Evolutionary conservation across 345 rosid species (phyloP).

Genomic region (Euphorbia pulcherrima): DNA sequence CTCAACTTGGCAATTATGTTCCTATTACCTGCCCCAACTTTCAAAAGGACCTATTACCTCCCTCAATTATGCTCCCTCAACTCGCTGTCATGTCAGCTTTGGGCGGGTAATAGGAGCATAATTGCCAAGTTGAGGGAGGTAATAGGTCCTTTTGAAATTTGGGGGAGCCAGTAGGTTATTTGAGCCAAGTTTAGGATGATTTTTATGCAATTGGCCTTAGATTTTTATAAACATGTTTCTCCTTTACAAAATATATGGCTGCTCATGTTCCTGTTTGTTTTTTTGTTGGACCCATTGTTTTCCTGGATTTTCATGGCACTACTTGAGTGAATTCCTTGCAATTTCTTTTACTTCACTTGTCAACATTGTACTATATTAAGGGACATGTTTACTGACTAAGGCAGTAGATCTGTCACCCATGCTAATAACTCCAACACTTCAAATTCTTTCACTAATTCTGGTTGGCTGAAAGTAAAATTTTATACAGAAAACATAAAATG

Average conservation of each 20-base stretch:
- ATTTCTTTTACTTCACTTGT: not conserved
- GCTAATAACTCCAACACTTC: not conserved
- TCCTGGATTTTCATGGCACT: not conserved
- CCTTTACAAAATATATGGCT: constrained; percentile 4
- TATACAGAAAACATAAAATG: not conserved
- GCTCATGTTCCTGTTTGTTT: not conserved
- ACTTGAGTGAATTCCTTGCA: not conserved
- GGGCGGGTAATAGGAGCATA: no score
- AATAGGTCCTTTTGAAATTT: no score
- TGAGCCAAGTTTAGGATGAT: no score
- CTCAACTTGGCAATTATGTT: no score
- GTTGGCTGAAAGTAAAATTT: constrained; percentile 1
- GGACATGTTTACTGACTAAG: not conserved
- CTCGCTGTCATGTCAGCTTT: no score
- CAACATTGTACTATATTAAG: not conserved
- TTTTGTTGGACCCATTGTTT: constrained; percentile 4
- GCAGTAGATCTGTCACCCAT: not conserved
- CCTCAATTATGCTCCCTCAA: no score
- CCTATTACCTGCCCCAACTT: no score
- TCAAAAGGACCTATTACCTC: no score
- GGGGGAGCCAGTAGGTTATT: no score
- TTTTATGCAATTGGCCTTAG: no score
- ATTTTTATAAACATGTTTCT: not conserved
- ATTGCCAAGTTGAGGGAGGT: no score
- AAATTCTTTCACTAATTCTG: not conserved